Base-by-base conservation (phyloP, 2,329 filamentous ascomycete genomes). In the Alternaria metachromatica region DNA sequence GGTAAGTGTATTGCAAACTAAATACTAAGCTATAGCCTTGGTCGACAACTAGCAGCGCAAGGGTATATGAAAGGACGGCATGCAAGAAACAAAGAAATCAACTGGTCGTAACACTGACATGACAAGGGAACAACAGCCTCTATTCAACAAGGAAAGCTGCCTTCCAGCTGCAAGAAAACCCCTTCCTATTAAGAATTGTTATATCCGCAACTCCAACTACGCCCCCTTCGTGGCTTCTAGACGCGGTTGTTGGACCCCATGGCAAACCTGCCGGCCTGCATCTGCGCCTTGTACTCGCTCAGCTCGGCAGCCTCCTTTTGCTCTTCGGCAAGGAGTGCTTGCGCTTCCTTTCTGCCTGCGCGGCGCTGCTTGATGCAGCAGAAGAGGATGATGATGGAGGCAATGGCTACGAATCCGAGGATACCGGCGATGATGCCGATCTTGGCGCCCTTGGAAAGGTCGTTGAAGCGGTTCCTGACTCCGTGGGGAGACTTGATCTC, bases 291-390 rank as follows among this genome's bases (percentile, higher is more conserved):
- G 67, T 78, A 78, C 56, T 74, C 68, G 51, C 72, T 68, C 50
- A 78, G 71, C 59, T 80, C 77, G 13, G 76, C 72, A n/a, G 75
- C 73, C 63, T 81, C 79, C 68, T 80, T 80, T 62, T 78, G 66
- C 64, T 77, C 68, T 50, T 71, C 62, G 1, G 78, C 78, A n/a
- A 78, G 65, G 33, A 75, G 71, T 4, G 74, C 73, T 25, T 72
- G 72, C 56, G 73, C 72, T 56, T 80, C 80, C 23, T 65, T 71
- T 56, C 70, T 73, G 45, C 80, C 80, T 3, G 73, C 75, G 53
- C 78, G 78, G 49, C 78, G 76, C 66, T 80, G 77, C 70, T 78
- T 78, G 71, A 81, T 71, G 74, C 77, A 81, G 72, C 69, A 81
- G 70, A 80, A 79, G 30, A 72, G 43, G 58, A 80, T 65, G 55